Evolutionary conservation across 768 basidiomycete species (phyloP), one percentile per base, ranked within the genome.

Genomic region (Hirschioporus abietinus): DNA sequence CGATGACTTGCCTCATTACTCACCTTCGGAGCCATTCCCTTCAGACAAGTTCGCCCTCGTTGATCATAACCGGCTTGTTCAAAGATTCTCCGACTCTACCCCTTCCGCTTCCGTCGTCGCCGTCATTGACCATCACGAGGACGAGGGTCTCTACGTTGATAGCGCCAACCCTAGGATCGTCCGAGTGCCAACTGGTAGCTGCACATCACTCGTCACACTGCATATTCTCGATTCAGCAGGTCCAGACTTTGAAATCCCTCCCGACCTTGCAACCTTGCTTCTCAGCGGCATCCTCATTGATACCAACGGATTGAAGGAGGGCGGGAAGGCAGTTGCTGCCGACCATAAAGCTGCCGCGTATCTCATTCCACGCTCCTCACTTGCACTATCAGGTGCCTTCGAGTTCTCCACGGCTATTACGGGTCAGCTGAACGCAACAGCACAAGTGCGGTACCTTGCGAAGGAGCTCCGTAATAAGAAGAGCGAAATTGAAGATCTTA

Each of bases 111-210:
- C 77, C n/a, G 93, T 99, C 15, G 80, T 85, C 0, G 88, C 90
- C 1, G 81, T 99, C 64, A 78, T 99, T 30, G 97, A 99, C 75
- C 96, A 99, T 73, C 95, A 99, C 73, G 87, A 82, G 18, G 96
- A 99, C 75, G 96, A 99, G 72, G 81, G 83, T 0, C 75, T 82
- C 1, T 84, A 97, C 75, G 75, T 74, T 5, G 82, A 84, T 65
- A 84, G 80, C 1, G 87, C 87, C 0, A 76, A 83, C 23, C 90
- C 91, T 2, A 85, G 96, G 24, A 76, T 86, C 65, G 82, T 98
- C 64, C 74, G 77, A 58, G 76, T 79, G 1, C 86, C 89, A 0
- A 84, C 83, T 0, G 97, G 96, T 2, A 94, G 92, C 68, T 94
- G 93, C 73, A 77, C 93, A 1, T 86, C 87, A 0, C 79, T 90